Base-by-base conservation (phyloP, 176 grass and related monocot genomes). In the Oryza rufipogon region DNA sequence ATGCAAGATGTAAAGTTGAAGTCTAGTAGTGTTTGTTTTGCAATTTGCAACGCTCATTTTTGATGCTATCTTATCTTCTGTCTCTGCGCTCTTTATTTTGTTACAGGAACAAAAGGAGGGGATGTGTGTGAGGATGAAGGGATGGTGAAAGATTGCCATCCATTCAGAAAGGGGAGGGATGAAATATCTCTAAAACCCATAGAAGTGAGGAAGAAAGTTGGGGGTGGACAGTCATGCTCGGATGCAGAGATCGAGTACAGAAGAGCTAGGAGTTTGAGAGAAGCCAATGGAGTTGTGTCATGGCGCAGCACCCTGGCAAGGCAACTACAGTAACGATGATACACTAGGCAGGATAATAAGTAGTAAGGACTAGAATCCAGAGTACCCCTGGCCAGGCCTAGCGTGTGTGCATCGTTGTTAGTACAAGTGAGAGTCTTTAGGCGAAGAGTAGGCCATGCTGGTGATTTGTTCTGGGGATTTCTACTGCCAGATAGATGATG, bases 251-350 rank as follows among this genome's bases (percentile, higher is more conserved):
- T 99, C 4, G 96, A 99, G 65, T 99, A 89, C 81, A 92, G 93
- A 85, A 90, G 96, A 74, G 90, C 93, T 32, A 99, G 93, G 94
- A 99, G 96, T 75, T 85, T 99, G 86, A 94, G 96, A 92, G 96
- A 99, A 91, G 81, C 89, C 47, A 92, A 91, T 8, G 76, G 80
- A 5, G 73, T 88, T 78, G 26, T 94, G 45, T 86, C 96, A 0
- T 92, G 96, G 91, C 93, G 93, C 34, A 96, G 89, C 74, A 87
- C 91, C 4, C 72, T 99, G 90, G 79, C 90, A 61, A 94, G 85
- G 66, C 83, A 85, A 28, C 85, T 91, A 48, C 78, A 88, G 51
- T 81, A 36, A 86, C 85, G 83, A 66, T 44, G 42, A 75, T 85
- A 68, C 71, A 38, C 6, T 38, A 38, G 36, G 80, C 80, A 84